These are phyloP conservation scores for Cryptosporidium parvum DNA, from an alignment of 169 alveolate species.

Conservation along the genomic window DNA sequence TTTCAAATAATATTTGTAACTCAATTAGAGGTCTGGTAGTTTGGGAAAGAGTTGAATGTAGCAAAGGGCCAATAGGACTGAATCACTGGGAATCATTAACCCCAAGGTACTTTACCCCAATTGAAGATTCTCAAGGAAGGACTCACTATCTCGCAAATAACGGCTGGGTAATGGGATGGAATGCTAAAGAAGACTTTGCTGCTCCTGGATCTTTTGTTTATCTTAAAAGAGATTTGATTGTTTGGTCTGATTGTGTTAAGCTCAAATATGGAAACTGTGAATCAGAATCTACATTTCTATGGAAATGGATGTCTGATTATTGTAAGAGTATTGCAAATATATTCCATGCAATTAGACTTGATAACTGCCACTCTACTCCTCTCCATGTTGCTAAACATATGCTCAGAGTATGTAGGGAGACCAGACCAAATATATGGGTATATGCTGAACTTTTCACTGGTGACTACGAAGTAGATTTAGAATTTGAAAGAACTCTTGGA, in stretches of 20 bases:
- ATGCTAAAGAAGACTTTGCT: constrained; percentile 90
- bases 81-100: constrained; percentile 81
- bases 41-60: constrained; percentile 79
- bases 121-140: constrained; percentile 76
- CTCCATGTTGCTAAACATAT: constrained; percentile 90
- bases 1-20: constrained; percentile 29
- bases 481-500: constrained; percentile 88
- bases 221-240: constrained; percentile 89
- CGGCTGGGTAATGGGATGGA: constrained; percentile 89
- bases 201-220: constrained; percentile 90
- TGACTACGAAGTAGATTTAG: constrained; percentile 86
- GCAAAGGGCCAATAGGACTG: constrained; percentile 77
- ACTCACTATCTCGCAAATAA: constrained; percentile 79
- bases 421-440: constrained; percentile 88
- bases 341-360: constrained; percentile 93
- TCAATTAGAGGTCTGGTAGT: constrained; percentile 77
- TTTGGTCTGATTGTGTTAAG: constrained; percentile 93
- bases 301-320: constrained; percentile 92
- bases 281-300: constrained; percentile 88
- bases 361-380: constrained; percentile 96
- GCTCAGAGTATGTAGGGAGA: constrained; percentile 88
- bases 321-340: constrained; percentile 86
- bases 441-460: constrained; percentile 94
- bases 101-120: constrained; percentile 84
- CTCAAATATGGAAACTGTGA: constrained; percentile 90